phyloP scores from a whole-genome alignment of 495 filamentous ascomycete species.

The Aspergillus avenaceus region DNA sequence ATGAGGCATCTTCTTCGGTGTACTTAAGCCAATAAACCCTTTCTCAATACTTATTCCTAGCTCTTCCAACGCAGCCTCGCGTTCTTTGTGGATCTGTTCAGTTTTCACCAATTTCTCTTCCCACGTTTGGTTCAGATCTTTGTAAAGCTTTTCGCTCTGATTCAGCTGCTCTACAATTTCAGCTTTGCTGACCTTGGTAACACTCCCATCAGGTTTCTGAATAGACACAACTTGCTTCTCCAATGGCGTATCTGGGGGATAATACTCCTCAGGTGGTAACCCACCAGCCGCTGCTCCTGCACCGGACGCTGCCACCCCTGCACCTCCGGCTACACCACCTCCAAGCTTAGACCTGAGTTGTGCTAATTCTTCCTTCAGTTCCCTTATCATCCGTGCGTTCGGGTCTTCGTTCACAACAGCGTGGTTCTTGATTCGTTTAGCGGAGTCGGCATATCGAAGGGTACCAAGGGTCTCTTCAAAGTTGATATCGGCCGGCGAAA shows the following conservation, averaged over 20 bases:
- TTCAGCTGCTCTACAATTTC: slow-evolving; percentile 96
- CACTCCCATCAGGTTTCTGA: slow-evolving; percentile 72
- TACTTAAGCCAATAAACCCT: slow-evolving; percentile 91
- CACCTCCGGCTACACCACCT: slow-evolving; percentile 46
- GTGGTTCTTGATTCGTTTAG: slow-evolving; percentile 99
- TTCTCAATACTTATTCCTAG: slow-evolving; percentile 98
- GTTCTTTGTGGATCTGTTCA: slow-evolving; percentile 95
- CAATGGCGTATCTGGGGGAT: slow-evolving; percentile 85
- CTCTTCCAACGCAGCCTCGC: slow-evolving; percentile 92
- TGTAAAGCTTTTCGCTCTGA: slow-evolving; percentile 92
- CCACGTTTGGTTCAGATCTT: slow-evolving; percentile 98
- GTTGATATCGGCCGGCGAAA: slow-evolving; percentile 98
- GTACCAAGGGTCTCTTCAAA: slow-evolving; percentile 97
- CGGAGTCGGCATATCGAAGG: slow-evolving; percentile 92
- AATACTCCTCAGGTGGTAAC: slow-evolving; percentile 67
- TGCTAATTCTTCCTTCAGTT: slow-evolving; percentile 92
- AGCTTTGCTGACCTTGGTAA: slow-evolving; percentile 96
- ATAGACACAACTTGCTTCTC: slow-evolving; percentile 97
- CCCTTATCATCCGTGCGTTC: slow-evolving; percentile 97
- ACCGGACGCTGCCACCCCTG: slow-evolving; percentile 38
- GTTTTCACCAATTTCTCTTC: slow-evolving; percentile 94
- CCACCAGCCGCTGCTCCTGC: slow-evolving; percentile 33
- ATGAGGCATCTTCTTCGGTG: slow-evolving; percentile 98
- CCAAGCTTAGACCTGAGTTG: slow-evolving; percentile 83
- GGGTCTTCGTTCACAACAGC: slow-evolving; percentile 99